Conservation (phyloP, 306 rosid species). For the Mucuna pruriens region DNA sequence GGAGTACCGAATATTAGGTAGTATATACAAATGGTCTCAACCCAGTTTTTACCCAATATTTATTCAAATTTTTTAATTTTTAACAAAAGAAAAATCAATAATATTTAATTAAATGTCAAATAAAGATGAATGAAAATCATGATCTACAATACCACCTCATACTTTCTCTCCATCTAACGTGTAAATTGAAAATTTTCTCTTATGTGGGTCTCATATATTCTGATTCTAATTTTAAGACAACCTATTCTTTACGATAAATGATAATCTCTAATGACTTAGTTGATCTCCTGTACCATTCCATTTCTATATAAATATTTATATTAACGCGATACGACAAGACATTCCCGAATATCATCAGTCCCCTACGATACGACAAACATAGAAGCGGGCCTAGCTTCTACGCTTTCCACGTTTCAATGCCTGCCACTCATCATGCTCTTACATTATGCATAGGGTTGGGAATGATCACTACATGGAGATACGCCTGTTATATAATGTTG, state of each 20-base stretch:
- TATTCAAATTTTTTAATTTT: too few species aligned
- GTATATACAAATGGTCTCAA: too few species aligned
- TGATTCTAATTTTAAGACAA: not conserved
- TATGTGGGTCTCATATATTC: not conserved
- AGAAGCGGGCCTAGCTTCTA: not conserved
- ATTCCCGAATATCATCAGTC: not conserved
- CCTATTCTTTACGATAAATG: not conserved
- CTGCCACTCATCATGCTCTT: not conserved
- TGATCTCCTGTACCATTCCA: not conserved
- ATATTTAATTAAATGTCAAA: too few species aligned
- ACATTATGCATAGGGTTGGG: not conserved
- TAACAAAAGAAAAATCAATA: too few species aligned
- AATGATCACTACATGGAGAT: slow-evolving; percentile 1
- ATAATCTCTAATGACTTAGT: not conserved
- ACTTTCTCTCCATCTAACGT: too few species aligned
- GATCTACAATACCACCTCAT: too few species aligned
- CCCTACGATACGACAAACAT: not conserved
- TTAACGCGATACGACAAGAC: not conserved
- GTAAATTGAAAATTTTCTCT: not conserved
- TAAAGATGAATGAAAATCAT: too few species aligned
- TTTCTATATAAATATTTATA: not conserved
- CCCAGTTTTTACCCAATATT: too few species aligned
- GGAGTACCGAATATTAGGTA: too few species aligned
- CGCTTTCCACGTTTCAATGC: not conserved
- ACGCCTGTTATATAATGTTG: not conserved